phyloP scores from a whole-genome alignment of 2,329 filamentous ascomycete species.

The Coniochaeta ligniaria region DNA sequence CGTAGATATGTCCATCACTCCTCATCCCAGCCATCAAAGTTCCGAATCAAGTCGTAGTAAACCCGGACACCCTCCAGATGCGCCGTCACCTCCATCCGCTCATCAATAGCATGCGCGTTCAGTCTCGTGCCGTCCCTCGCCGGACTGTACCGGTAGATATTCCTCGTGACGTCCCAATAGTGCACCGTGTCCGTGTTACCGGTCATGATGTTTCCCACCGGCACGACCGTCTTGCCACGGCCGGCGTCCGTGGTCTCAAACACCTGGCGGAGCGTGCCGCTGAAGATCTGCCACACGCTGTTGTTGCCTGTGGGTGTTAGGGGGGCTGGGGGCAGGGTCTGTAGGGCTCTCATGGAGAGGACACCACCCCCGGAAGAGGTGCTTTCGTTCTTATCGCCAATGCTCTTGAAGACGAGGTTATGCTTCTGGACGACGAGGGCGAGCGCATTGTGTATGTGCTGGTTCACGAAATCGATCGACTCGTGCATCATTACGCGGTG shows the following conservation, averaged over 20 bases:
- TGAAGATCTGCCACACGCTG: slow-evolving; percentile 23
- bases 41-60: background rate
- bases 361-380: no score
- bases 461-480: slow-evolving; percentile 26
- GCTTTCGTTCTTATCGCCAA: no score
- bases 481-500: slow-evolving; percentile 43
- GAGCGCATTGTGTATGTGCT: slow-evolving; percentile 30
- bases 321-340: slow-evolving; percentile 16
- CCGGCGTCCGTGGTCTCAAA: slow-evolving; percentile 6
- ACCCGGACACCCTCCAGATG: background rate
- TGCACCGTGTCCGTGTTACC: slow-evolving; percentile 46
- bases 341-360: background rate
- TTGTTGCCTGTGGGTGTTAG: slow-evolving; percentile 17
- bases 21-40: background rate
- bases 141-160: slow-evolving; percentile 45
- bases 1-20: no score
- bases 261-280: slow-evolving; percentile 28
- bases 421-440: slow-evolving; percentile 7
- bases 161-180: slow-evolving; percentile 42
- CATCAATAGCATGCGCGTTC: background rate
- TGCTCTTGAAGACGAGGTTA: background rate
- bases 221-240: slow-evolving; percentile 28
- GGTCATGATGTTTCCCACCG: slow-evolving; percentile 38
- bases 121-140: background rate
- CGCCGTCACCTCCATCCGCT: background rate